These are phyloP conservation scores for Tephrocybe sp. DNA, from an alignment of 768 basidiomycete genomes.

Conservation along the genomic window DNA sequence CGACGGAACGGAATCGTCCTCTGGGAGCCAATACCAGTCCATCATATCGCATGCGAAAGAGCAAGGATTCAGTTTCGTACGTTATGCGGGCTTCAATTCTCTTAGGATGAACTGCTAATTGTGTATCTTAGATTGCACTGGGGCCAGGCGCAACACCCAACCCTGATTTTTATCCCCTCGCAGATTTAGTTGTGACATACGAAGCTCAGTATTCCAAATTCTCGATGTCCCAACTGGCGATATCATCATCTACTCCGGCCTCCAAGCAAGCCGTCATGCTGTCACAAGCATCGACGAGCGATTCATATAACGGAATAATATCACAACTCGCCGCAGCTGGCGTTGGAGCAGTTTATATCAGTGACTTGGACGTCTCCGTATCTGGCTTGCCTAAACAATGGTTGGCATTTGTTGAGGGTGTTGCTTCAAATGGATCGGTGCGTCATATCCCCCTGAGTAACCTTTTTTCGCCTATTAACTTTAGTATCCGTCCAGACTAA, in stretches of 20 bases:
- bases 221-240: not conserved
- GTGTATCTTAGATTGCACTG: conserved; percentile 3
- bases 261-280: conserved; percentile 11
- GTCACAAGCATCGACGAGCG: not conserved
- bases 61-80: conserved; percentile 12
- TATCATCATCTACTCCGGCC: conserved; percentile 8
- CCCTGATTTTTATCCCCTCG: conserved; percentile 5
- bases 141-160: conserved; percentile 2
- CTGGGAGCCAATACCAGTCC: conserved; percentile 1
- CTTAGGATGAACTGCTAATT: not conserved
- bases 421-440: conserved; percentile 4
- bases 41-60: conserved; percentile 1
- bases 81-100: not conserved
- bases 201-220: conserved; percentile 8
- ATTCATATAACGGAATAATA: conserved; percentile 3
- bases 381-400: conserved; percentile 10
- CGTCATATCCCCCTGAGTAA: not conserved
- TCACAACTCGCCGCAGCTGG: conserved; percentile 6
- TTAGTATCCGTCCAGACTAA: not conserved
- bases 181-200: conserved; percentile 12
- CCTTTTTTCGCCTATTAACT: not conserved
- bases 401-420: conserved; percentile 7
- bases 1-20: not conserved
- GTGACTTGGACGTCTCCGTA: not conserved
- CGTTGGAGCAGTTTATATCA: conserved; percentile 11